A percentile compares a stretch with the other conserved stretches of the same genome.
Conservation (phyloP, 768 basidiomycete genomes). For the Xerocomus potaroensis region DNA sequence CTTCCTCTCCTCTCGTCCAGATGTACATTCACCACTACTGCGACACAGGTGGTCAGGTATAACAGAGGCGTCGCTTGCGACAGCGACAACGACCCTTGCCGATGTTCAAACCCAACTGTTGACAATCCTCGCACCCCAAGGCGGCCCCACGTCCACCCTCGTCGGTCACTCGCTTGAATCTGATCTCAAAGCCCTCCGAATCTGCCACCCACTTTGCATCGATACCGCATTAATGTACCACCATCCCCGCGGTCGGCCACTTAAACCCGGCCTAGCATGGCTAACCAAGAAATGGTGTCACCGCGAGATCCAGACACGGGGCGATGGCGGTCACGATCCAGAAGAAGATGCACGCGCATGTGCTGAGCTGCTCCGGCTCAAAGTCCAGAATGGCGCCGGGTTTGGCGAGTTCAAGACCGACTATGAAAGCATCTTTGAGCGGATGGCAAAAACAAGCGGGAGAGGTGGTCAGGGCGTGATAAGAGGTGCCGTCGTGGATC, state of each 20-base stretch:
- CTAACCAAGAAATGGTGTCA: conserved; percentile 91
- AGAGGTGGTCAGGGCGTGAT: conserved; percentile 41
- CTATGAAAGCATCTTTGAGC: conserved; percentile 84
- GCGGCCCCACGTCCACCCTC: conserved; percentile 65
- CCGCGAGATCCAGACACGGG: conserved; percentile 81
- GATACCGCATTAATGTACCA: conserved; percentile 90
- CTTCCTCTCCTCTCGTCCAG: background rate
- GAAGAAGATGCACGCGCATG: conserved; percentile 93
- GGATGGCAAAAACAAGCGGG: conserved; percentile 57
- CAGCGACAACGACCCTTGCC: conserved; percentile 72
- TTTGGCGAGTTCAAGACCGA: conserved; percentile 88
- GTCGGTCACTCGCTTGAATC: conserved; percentile 96
- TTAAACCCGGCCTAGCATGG: conserved; percentile 97
- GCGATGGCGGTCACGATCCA: conserved; percentile 87
- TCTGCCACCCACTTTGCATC: conserved; percentile 82
- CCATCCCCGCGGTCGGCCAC: conserved; percentile 89
- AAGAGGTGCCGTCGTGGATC: conserved; percentile 72
- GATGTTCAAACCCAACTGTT: conserved; percentile 75
- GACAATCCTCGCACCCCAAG: conserved; percentile 50
- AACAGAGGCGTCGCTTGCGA: conserved; percentile 63
- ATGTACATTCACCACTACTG: background rate
- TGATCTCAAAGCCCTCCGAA: conserved; percentile 83
- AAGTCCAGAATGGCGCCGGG: conserved; percentile 68
- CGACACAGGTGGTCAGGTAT: conserved; percentile 84
- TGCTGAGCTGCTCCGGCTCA: conserved; percentile 76